Base-by-base conservation (phyloP, 768 basidiomycete genomes). In the Filobasidium wieringae region DNA sequence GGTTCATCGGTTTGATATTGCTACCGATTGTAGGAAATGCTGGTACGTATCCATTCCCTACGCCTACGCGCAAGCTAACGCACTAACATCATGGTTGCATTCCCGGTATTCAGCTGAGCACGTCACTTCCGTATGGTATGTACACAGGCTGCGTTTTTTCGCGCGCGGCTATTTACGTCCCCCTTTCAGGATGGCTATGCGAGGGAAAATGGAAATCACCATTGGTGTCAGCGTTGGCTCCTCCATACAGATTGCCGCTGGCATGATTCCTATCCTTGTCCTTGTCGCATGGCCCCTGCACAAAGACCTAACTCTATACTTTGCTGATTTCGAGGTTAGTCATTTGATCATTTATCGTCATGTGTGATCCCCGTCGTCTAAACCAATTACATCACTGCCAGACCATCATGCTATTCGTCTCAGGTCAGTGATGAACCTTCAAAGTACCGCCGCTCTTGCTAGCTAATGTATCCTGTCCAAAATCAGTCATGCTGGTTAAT, bases 231-330 rank as follows among this genome's bases (percentile, higher is more conserved):
- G 70, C 14, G 70, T 77, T 37, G 76, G 76, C 4, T 72, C 70
- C 22, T 68, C 65, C 26, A 76, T 77, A 55, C 74, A 69, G 51
- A 87, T 89, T 61, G 84, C 87, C 0, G 78, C 85, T 1, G 86
- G 90, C 61, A 87, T 90, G 41, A 79, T 96, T 9, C 91, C 91
- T 1, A 76, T 91, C 17, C 78, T 96, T 49, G 89, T 93, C 52
- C 81, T 92, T 58, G 77, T 91, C 59, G 89, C 88, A 24, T 96
- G 91, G 91, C 80, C 82, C 32, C 65, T 78, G 56, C 58, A 67
- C 41, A 70, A 74, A 60, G 64, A 74, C 50, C 61, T 78, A 51
- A 87, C 86, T 0, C 77, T 92, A 27, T 88, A 84, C 78, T 92
- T 93, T 64, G 81, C 81, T 43, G 82, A 88, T 72, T 89, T 90